Percentiles rank a stretch among this genome's conserved stretches.
phyloP scores from a whole-genome alignment of 192 early-diverging fungal species.

The Podila epicladia region DNA sequence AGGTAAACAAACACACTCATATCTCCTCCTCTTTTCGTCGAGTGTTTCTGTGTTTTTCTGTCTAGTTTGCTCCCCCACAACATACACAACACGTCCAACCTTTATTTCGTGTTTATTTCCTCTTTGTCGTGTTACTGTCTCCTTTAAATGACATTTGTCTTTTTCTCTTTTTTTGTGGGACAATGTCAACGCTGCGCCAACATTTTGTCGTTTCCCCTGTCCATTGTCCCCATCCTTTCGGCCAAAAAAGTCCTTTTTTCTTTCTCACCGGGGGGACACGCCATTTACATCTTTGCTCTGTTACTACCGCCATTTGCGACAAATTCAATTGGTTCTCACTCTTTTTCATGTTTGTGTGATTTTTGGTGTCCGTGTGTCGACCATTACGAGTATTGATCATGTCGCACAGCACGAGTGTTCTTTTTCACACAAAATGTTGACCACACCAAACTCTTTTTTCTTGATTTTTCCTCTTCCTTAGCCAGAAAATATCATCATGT shows the following conservation, averaged over 20 bases:
- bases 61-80: background rate
- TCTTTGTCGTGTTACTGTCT: background rate
- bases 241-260: background rate
- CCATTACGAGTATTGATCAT: too few species aligned
- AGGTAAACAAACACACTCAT: slow-evolving; percentile 17
- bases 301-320: too few species aligned
- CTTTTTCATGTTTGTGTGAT: too few species aligned
- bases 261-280: background rate
- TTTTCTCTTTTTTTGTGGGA: background rate
- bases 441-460: background rate
- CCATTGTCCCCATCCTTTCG: background rate
- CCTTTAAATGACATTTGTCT: background rate
- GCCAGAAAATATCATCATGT: slow-evolving; percentile 83
- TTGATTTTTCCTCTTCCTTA: slow-evolving; percentile 29
- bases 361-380: too few species aligned
- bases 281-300: too few species aligned
- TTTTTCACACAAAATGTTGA: too few species aligned
- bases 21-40: background rate
- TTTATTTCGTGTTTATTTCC: background rate
- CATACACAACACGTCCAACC: background rate
- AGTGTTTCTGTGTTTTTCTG: background rate
- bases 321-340: too few species aligned
- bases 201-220: background rate
- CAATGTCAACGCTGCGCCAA: background rate
- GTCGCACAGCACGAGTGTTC: too few species aligned